Base-by-base conservation (phyloP, 306 rosid species). In the Nissolia schottii region DNA sequence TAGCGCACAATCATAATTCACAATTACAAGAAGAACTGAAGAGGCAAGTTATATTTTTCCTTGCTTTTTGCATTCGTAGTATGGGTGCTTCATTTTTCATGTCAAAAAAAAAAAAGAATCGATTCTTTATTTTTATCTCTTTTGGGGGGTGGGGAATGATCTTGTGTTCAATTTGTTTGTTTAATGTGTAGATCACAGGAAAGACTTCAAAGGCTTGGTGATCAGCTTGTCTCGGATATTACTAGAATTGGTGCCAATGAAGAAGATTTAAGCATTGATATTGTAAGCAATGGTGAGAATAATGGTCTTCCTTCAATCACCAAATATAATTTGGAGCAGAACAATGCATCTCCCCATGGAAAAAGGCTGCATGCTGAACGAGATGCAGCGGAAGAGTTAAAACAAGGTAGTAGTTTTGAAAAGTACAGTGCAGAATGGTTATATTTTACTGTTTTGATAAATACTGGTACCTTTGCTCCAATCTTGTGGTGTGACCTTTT, bases 201-300 rank as follows among this genome's bases (percentile, higher is more conserved):
- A 69, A 90, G 87, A 67, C 88, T 94, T 63, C 84, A 88, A 62
- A 88, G 87, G 77, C 76, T 94, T 59, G 97, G 96, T 19, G 91
- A 87, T 71, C 91, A 91, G 74, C 96, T 91, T 83, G 88, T 77
- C 67, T 81, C 85, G 2, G 95, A 91, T 79, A 76, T 87, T 60
- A 43, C 84, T 82, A 85, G 77, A 81, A 73, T 55, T 78, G 85
- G 80, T 79, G 86, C 74, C 64, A 85, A 80, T 60, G 99, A 86
- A 82, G 97, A 95, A 85, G 97, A 91, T 76, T 82, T 83, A 16
- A 85, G 88, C 73, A 84, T 91, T 50, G 88, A 95, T 84, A 81
- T 95, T 73, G 73, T 91, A 11, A 83, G 96, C 71, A 91, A 91
- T 67, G 96, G 88, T 56, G 99, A 91, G 75, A 79, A 82, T n/a